These are phyloP conservation scores for Candida krabiensis DNA, from an alignment of 805 yeast species.

Conservation along the genomic window DNA sequence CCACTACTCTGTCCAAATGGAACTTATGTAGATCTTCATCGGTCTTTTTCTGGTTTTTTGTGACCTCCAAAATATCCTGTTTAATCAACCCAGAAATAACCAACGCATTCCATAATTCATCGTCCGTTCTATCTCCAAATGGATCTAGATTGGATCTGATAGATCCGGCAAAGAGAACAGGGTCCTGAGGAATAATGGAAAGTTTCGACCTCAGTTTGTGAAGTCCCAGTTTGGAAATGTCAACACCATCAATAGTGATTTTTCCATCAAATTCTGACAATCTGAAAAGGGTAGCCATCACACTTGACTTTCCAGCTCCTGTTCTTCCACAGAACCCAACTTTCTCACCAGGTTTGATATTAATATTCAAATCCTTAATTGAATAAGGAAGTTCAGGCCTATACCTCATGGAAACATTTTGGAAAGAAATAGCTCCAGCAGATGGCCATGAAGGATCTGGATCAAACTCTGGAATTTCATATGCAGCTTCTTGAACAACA, in stretches of 20 bases:
- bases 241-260: constrained; percentile 67
- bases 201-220: constrained; percentile 68
- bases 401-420: constrained; percentile 51
- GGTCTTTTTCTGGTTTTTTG: constrained; percentile 33
- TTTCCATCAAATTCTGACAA: constrained; percentile 57
- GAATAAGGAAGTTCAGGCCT: constrained; percentile 63
- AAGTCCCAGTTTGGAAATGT: constrained; percentile 65
- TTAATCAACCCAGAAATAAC: constrained; percentile 58
- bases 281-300: constrained; percentile 62
- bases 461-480: constrained; percentile 41
- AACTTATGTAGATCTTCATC: constrained; percentile 49
- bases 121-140: constrained; percentile 56
- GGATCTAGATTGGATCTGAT: constrained; percentile 80
- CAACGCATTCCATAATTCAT: constrained; percentile 57
- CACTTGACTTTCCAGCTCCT: constrained; percentile 78
- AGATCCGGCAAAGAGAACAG: constrained; percentile 79
- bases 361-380: constrained; percentile 44
- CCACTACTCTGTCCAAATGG: constrained; percentile 58
- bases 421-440: constrained; percentile 45
- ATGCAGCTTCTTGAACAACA: constrained; percentile 67
- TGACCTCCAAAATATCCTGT: constrained; percentile 32
- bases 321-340: constrained; percentile 88
- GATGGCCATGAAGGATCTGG: constrained; percentile 53
- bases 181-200: constrained; percentile 88
- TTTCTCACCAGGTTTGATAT: constrained; percentile 56